These are phyloP conservation scores for Aschersonia sp. DNA, from an alignment of 2,329 filamentous ascomycete genomes.

Conservation along the genomic window DNA sequence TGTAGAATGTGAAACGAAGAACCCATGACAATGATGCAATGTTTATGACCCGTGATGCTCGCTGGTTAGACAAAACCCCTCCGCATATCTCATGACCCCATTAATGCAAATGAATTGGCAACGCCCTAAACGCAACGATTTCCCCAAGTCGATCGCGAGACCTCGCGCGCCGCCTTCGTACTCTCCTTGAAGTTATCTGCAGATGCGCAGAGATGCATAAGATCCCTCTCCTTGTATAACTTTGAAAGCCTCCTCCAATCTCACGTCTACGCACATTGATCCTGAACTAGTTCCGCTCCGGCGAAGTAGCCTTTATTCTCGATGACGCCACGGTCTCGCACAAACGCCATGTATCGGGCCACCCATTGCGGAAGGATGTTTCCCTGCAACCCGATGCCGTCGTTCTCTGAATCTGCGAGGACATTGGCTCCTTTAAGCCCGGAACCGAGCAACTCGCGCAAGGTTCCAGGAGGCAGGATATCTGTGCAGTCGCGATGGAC, in stretches of 20 bases:
- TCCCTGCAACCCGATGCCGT: conserved; percentile 48
- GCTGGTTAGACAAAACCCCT: conserved; percentile 1
- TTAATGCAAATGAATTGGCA: not conserved
- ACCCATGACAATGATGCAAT: not conserved
- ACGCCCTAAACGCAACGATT: too few relatives aligned
- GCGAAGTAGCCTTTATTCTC: conserved; percentile 99
- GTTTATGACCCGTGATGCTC: conserved; percentile 2
- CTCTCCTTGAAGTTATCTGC: too few relatives aligned
- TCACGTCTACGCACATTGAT: not conserved
- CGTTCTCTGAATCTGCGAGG: conserved; percentile 43
- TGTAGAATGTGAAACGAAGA: too few relatives aligned
- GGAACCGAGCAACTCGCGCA: conserved; percentile 68
- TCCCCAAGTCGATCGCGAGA: too few relatives aligned
- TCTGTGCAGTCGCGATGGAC: conserved; percentile 93
- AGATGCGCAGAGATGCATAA: too few relatives aligned
- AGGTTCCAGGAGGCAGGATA: conserved; percentile 71
- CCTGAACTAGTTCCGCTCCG: conserved; percentile 47
- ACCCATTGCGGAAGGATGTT: conserved; percentile 87
- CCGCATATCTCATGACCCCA: not conserved
- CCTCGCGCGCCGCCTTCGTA: too few relatives aligned
- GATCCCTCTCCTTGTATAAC: too few relatives aligned
- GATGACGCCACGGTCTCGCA: conserved; percentile 84
- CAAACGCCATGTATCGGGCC: conserved; percentile 91
- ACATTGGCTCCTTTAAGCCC: conserved; percentile 61
- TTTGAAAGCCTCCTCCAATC: too few relatives aligned